These are phyloP conservation scores for Exophiala bonariae DNA, from an alignment of 2,329 filamentous ascomycete genomes.

Conservation along the genomic window DNA sequence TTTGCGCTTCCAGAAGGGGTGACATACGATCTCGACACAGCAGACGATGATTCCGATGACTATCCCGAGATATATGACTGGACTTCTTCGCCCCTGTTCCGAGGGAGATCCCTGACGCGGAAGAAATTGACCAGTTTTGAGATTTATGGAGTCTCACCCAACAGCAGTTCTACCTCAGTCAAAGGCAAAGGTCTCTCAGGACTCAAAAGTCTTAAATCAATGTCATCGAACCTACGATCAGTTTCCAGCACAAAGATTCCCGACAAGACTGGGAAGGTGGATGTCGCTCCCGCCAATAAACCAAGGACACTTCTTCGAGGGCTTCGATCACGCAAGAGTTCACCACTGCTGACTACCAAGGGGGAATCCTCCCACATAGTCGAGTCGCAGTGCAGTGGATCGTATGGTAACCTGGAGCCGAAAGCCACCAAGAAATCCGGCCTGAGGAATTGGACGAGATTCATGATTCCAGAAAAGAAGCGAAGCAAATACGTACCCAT, in stretches of 20 bases:
- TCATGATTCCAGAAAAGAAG: constrained; percentile 5
- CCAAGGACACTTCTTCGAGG: constrained; percentile 13
- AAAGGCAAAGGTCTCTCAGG: constrained; percentile 1
- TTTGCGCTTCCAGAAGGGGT: constrained; percentile 2
- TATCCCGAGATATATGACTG: not conserved
- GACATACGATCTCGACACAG: constrained; percentile 9
- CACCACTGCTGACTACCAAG: constrained; percentile 1
- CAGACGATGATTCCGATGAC: constrained; percentile 13
- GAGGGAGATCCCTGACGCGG: constrained; percentile 14
- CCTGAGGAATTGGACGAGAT: constrained; percentile 7
- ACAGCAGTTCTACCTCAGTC: not conserved
- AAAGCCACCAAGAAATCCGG: constrained; percentile 10
- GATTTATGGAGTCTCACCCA: constrained; percentile 1
- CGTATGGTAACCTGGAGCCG: not conserved
- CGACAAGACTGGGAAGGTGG: not conserved
- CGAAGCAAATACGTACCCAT: not conserved
- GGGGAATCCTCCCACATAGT: not conserved
- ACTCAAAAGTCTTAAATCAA: constrained; percentile 9
- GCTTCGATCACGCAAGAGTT: constrained; percentile 9
- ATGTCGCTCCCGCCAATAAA: not conserved
- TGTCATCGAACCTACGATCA: constrained; percentile 10
- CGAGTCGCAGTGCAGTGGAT: not conserved
- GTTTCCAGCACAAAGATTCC: constrained; percentile 1
- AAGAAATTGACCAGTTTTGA: not conserved
- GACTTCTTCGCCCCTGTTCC: not conserved